These are phyloP conservation scores for Teunomyces kruisii DNA, from an alignment of 805 yeast genomes.

Conservation along the genomic window DNA sequence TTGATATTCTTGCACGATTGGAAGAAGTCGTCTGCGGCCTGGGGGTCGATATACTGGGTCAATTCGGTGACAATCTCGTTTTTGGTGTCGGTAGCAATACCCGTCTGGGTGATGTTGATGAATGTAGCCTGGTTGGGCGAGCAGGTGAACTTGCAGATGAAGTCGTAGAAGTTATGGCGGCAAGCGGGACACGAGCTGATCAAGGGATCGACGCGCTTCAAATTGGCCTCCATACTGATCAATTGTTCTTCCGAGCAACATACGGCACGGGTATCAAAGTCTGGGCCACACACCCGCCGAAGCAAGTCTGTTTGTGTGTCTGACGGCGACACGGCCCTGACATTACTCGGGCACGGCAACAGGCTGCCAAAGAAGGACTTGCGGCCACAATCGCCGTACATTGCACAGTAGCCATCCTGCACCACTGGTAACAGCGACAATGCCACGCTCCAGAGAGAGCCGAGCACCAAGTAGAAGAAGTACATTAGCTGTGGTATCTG, in stretches of 20 bases:
- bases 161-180: constrained; percentile 73
- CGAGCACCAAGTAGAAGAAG: neutral
- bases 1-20: constrained; percentile 88
- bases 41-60: constrained; percentile 57
- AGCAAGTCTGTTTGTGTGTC: constrained; percentile 46
- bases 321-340: constrained; percentile 48
- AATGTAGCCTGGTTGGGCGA: constrained; percentile 79
- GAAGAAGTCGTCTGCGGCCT: constrained; percentile 63
- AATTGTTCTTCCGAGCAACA: constrained; percentile 77
- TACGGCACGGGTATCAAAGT: constrained; percentile 52
- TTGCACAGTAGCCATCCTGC: constrained; percentile 49
- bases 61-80: constrained; percentile 68
- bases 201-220: constrained; percentile 41
- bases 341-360: constrained; percentile 72
- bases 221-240: constrained; percentile 43
- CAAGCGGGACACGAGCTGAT: constrained; percentile 81
- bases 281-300: constrained; percentile 65
- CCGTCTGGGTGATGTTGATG: constrained; percentile 61
- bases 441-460: neutral
- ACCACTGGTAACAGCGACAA: neutral
- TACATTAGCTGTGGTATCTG: neutral
- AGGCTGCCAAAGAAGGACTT: constrained; percentile 73
- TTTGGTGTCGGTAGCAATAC: constrained; percentile 48
- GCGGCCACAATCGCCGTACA: constrained; percentile 74
- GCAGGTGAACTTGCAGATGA: constrained; percentile 88